These are phyloP conservation scores for Creolimax fragrantissima DNA, from an alignment of 78 protist genomes.

Conservation along the genomic window DNA sequence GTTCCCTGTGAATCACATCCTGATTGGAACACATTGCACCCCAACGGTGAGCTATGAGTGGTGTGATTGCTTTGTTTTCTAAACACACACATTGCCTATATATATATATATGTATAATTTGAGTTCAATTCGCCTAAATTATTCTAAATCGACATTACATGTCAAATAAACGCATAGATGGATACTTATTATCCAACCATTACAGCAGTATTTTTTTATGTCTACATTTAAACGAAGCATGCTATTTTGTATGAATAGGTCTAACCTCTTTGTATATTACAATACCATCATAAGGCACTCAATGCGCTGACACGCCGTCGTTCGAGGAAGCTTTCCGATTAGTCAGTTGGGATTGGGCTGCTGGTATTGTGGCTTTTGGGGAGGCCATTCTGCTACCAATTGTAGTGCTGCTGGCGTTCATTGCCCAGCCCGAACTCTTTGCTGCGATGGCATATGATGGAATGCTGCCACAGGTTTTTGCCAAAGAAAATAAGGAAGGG, in stretches of 20 bases:
- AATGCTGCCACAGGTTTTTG: not conserved
- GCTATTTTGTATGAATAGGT: too few relatives aligned
- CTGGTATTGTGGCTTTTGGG: not conserved
- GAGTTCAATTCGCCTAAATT: too few relatives aligned
- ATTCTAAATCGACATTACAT: too few relatives aligned
- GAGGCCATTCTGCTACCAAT: not conserved
- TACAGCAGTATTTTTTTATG: too few relatives aligned
- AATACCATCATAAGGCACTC: not conserved
- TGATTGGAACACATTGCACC: not conserved
- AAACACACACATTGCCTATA: not conserved
- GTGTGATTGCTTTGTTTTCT: not conserved
- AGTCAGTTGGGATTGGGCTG: not conserved
- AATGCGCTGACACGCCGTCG: not conserved
- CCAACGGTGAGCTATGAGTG: not conserved
- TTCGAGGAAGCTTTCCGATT: not conserved
- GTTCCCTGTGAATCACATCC: not conserved
- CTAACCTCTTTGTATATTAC: too few relatives aligned
- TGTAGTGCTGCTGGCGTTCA: not conserved
- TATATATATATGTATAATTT: not conserved
- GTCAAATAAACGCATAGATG: not conserved
- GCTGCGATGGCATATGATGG: not conserved
- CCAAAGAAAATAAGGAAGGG: not conserved
- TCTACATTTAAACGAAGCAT: too few relatives aligned
- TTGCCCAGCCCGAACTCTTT: not conserved
- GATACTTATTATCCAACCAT: too few relatives aligned